Conservation (phyloP, 768 basidiomycete species). For the Sarcodon aspratus region DNA sequence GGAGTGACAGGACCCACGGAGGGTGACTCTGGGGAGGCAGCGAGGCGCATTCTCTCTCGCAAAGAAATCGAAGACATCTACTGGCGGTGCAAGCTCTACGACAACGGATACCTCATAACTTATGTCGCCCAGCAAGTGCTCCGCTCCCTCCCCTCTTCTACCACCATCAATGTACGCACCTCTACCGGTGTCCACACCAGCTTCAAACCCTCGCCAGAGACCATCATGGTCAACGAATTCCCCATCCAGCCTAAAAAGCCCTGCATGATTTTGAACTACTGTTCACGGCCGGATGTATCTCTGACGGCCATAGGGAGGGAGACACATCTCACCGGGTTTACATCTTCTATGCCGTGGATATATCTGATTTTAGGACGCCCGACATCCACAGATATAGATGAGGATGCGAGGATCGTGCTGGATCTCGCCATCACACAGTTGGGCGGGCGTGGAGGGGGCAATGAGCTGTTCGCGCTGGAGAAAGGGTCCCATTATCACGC, state of each 20-base stretch:
- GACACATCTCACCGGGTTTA: slow-evolving; percentile 9
- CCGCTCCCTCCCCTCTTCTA: slow-evolving; percentile 9
- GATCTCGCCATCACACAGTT: slow-evolving; percentile 9
- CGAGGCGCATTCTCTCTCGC: slow-evolving; percentile 3
- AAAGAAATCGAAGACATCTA: slow-evolving; percentile 12
- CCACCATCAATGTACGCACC: slow-evolving; percentile 8
- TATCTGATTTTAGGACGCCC: slow-evolving; percentile 9
- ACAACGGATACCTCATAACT: slow-evolving; percentile 9
- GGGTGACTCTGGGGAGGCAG: slow-evolving; percentile 5
- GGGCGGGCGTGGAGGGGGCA: slow-evolving; percentile 9
- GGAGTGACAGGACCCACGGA: neutral
- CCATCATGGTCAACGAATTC: slow-evolving; percentile 6
- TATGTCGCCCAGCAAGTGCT: slow-evolving; percentile 11
- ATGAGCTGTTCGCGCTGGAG: slow-evolving; percentile 12
- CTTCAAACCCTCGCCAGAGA: slow-evolving; percentile 6
- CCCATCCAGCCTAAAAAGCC: slow-evolving; percentile 6
- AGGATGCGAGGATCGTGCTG: slow-evolving; percentile 8
- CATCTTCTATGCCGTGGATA: slow-evolving; percentile 6
- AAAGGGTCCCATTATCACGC: slow-evolving; percentile 9
- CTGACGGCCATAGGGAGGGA: slow-evolving; percentile 3
- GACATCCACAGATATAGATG: slow-evolving; percentile 4
- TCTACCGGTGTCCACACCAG: slow-evolving; percentile 6
- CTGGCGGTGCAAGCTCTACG: slow-evolving; percentile 12
- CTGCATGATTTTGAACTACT: slow-evolving; percentile 7
- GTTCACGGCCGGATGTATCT: slow-evolving; percentile 7